phyloP scores from a whole-genome alignment of 1,284 basidiomycete species.

The Xerocomus minutiporus region DNA sequence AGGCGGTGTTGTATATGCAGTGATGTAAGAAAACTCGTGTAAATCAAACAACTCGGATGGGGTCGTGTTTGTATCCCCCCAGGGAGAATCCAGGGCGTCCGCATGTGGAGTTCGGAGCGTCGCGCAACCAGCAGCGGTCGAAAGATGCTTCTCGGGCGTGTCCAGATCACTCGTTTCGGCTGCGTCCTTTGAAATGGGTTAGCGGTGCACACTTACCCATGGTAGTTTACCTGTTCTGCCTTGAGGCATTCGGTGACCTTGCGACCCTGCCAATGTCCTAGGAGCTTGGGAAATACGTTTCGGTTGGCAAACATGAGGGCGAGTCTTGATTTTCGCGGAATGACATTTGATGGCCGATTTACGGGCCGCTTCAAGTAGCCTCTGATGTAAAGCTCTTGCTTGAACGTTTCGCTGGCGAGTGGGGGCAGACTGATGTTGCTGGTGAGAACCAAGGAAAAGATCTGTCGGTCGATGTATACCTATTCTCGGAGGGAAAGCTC shows the following conservation, averaged over 20 bases:
- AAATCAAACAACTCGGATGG: constrained; percentile 25
- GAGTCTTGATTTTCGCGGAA: constrained; percentile 2
- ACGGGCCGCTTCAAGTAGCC: constrained; percentile 26
- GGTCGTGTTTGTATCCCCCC: constrained; percentile 9
- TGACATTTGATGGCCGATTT: constrained; percentile 6
- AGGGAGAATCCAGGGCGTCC: constrained; percentile 13
- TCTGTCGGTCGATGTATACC: constrained; percentile 12
- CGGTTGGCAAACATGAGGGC: constrained; percentile 2
- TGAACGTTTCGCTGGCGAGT: constrained; percentile 33
- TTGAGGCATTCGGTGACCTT: constrained; percentile 11
- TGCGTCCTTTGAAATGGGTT: constrained; percentile 7
- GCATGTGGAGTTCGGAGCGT: constrained; percentile 9
- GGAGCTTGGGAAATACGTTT: constrained; percentile 10
- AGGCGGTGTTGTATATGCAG: constrained; percentile 31
- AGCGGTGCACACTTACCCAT: not conserved
- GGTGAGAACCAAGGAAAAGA: constrained; percentile 2
- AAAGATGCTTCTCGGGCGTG: constrained; percentile 1
- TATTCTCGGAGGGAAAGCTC: not conserved
- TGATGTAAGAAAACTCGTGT: constrained; percentile 33
- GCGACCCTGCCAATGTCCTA: constrained; percentile 22
- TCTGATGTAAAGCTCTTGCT: constrained; percentile 27
- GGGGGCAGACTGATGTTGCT: constrained; percentile 14
- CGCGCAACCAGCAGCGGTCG: constrained; percentile 8
- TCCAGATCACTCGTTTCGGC: not conserved
- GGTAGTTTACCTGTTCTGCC: constrained; percentile 12